Evolutionary conservation across 257 asterid species (phyloP).

Genomic region (Nemophila menziesii): DNA sequence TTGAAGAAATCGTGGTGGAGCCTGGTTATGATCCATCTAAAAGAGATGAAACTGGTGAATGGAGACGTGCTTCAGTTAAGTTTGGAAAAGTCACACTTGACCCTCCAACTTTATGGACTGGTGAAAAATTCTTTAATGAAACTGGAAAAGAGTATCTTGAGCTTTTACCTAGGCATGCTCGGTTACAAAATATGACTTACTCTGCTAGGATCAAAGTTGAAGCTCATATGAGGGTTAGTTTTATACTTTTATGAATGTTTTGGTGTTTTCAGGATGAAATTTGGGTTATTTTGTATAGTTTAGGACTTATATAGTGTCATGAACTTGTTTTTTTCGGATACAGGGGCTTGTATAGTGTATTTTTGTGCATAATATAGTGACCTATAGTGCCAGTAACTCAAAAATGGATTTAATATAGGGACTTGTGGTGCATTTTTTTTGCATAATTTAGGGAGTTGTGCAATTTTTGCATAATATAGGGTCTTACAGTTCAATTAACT

Average conservation of each 20-base stretch:
- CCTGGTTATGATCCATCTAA: constrained; percentile 81
- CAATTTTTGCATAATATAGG: no score
- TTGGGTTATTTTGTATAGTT: no score
- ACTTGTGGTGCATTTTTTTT: no score
- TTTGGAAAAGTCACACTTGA: constrained; percentile 72
- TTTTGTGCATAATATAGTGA: no score
- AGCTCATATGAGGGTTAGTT: constrained; percentile 48
- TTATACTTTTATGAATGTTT: constrained; percentile 2
- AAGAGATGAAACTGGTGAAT: constrained; percentile 63
- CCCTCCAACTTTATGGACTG: constrained; percentile 46
- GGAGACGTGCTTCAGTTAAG: constrained; percentile 66
- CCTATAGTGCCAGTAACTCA: no score
- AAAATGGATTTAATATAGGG: no score
- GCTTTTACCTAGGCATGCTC: constrained; percentile 76
- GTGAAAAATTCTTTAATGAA: constrained; percentile 46
- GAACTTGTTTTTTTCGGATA: no score
- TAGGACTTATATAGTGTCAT: no score
- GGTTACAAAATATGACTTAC: constrained; percentile 86
- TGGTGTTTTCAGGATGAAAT: no score
- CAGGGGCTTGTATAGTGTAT: no score
- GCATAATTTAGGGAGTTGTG: no score
- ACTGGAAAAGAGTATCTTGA: constrained; percentile 35
- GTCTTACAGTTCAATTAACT: no score
- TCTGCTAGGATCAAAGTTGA: constrained; percentile 61
- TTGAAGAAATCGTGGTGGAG: constrained; percentile 62